Percentiles rank a stretch among this genome's conserved stretches.
These are phyloP conservation scores for Furcasterigmium furcatum DNA, from an alignment of 2,329 filamentous ascomycete species.

Conservation along the genomic window DNA sequence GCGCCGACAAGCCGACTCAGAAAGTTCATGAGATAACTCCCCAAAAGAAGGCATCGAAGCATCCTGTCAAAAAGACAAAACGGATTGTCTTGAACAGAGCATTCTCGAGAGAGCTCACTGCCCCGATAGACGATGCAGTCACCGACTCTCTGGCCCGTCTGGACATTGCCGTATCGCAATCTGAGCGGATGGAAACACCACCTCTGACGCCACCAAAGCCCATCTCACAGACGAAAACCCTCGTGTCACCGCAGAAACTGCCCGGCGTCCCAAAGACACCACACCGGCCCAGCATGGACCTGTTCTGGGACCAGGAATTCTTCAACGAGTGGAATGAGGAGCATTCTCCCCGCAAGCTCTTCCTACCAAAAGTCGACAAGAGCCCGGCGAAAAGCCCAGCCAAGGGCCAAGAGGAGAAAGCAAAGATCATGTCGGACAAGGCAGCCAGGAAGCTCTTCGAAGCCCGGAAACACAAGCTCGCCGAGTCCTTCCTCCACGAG, in stretches of 20 bases:
- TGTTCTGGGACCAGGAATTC: conserved; percentile 57
- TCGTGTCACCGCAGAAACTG: conserved; percentile 26
- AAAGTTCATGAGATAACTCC: no score
- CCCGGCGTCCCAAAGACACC: conserved; percentile 48
- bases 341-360: conserved; percentile 47
- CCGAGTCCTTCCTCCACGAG: conserved; percentile 60
- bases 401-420: conserved; percentile 14
- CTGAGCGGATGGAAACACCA: background rate
- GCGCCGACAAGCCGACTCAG: background rate
- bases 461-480: conserved; percentile 57
- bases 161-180: background rate
- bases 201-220: conserved; percentile 14
- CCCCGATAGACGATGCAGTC: background rate
- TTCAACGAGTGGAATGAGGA: conserved; percentile 64
- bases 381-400: conserved; percentile 18
- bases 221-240: conserved; percentile 11
- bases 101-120: background rate
- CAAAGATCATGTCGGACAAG: conserved; percentile 19
- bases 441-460: conserved; percentile 60
- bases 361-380: conserved; percentile 19
- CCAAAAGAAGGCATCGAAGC: no score
- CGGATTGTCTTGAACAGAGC: no score
- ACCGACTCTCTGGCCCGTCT: background rate
- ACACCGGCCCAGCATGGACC: conserved; percentile 49
- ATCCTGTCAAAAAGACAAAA: no score